Evolutionary conservation across 805 yeast genomes (phyloP).

Genomic region (Lachancea meyersii): DNA sequence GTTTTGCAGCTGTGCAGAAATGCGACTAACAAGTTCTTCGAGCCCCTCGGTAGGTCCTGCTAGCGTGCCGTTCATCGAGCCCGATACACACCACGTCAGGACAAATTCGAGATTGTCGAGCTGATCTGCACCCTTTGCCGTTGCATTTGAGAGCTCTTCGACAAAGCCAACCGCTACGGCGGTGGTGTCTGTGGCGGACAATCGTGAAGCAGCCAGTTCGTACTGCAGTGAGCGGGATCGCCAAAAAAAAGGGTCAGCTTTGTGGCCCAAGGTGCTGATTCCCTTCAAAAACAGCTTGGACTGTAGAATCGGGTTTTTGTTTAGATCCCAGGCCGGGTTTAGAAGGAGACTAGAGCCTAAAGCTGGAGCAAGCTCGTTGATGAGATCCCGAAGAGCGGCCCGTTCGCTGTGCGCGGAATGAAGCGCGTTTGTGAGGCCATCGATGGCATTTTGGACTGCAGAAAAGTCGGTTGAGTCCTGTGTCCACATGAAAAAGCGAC

Average conservation of each 20-base stretch:
- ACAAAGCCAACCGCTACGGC: not conserved
- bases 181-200: not conserved
- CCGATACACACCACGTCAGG: not conserved
- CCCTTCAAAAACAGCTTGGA: not conserved
- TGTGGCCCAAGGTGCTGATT: not conserved
- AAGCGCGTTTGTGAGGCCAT: not conserved
- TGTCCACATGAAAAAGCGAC: not conserved
- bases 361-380: not conserved
- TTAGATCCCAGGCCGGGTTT: not conserved
- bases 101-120: constrained; percentile 3
- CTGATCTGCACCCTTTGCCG: not conserved
- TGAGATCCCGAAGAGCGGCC: not conserved
- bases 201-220: not conserved
- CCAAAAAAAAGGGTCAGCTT: not conserved
- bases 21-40: not conserved
- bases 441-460: not conserved
- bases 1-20: constrained; percentile 5
- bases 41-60: not conserved
- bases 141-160: not conserved
- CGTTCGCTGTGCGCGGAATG: not conserved
- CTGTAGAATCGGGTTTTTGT: not conserved
- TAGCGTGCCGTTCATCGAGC: not conserved
- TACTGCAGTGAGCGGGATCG: constrained; percentile 5
- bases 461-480: not conserved
- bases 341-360: not conserved